Evolutionary conservation across 208 protist genomes (phyloP), one percentile per base, ranked within the genome.

Genomic region (Trypanosoma platydactyli): DNA sequence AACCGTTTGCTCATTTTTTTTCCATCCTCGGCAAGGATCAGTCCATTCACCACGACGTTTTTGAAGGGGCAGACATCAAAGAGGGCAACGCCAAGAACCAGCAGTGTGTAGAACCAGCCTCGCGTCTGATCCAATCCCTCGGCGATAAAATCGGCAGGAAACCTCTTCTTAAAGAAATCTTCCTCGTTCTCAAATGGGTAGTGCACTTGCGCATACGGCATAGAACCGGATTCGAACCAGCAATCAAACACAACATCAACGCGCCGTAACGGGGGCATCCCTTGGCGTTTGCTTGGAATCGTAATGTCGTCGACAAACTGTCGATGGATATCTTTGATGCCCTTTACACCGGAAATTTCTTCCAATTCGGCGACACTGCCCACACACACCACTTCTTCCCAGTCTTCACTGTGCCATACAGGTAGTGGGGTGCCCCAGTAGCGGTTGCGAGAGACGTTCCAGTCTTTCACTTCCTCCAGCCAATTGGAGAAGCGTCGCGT

Each of bases 21-120:
- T n/a, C 98, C 96, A 70, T 99, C 97, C 51, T 83, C 84, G 54
- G 98, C 98, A 2, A 99, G 89, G 11, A 99, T 96, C 13, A 99
- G 88, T 27, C 99, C 99, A 75, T 99, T 99, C 5, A 99, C 98
- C 69, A 99, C 97, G 25, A 99, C 80, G 82, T 99, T 99, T 76
- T 99, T 98, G 88, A 99, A 99, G 13, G 99, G 92, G 9, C 97
- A 83, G 64, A 90, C 78, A 66, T 99, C 96, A 77, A 99, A 99
- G 16, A 99, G 92, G 5, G 97, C 97, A 35, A 99, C 99, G 18
- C 94, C 95, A 12, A 99, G 83, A 4, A 99, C 98, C 33, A 99
- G 84, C 1, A 99, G 83, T 1, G 99, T 99, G 90, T 99, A 99
- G 88, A 99, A 99, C 98, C 98, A 99, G 12, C 98, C 98, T 49